Evolutionary conservation across 768 basidiomycete genomes (phyloP).

Genomic region (Panus rudis): DNA sequence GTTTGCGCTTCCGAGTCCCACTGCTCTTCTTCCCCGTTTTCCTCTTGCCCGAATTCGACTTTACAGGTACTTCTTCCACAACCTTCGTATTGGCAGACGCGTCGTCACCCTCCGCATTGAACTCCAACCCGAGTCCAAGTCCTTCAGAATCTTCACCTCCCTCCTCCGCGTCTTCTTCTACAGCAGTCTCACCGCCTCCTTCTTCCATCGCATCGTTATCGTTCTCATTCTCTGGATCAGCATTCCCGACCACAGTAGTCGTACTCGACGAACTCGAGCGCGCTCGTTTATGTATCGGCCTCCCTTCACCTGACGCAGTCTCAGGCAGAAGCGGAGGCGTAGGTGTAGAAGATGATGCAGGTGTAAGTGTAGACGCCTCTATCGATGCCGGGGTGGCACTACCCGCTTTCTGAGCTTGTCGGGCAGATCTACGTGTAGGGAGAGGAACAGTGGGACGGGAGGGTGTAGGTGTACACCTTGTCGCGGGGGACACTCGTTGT

Average conservation of each 20-base stretch:
- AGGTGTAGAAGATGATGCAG: neutral
- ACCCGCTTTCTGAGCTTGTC: constrained; percentile 3
- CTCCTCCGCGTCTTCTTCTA: too few relatives aligned
- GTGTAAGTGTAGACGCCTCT: neutral
- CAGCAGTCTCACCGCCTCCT: neutral
- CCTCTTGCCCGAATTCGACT: too few relatives aligned
- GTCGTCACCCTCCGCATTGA: too few relatives aligned
- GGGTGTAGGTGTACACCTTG: neutral
- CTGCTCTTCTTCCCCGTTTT: too few relatives aligned
- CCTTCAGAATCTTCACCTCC: too few relatives aligned
- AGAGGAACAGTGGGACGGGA: neutral
- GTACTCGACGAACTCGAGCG: constrained; percentile 8
- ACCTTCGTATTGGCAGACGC: too few relatives aligned
- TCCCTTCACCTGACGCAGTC: neutral
- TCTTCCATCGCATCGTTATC: constrained; percentile 1
- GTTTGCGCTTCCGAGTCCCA: too few relatives aligned
- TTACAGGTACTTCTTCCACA: too few relatives aligned
- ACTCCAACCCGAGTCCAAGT: too few relatives aligned
- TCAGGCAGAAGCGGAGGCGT: neutral
- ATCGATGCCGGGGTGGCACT: neutral
- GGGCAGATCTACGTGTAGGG: constrained; percentile 5
- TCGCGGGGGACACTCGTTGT: too few relatives aligned
- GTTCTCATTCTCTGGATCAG: neutral
- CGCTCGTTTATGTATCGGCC: constrained; percentile 1
- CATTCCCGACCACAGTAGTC: constrained; percentile 1